Conservation (phyloP, 2,329 filamentous ascomycete genomes). For the Fusarium veterinarium region DNA sequence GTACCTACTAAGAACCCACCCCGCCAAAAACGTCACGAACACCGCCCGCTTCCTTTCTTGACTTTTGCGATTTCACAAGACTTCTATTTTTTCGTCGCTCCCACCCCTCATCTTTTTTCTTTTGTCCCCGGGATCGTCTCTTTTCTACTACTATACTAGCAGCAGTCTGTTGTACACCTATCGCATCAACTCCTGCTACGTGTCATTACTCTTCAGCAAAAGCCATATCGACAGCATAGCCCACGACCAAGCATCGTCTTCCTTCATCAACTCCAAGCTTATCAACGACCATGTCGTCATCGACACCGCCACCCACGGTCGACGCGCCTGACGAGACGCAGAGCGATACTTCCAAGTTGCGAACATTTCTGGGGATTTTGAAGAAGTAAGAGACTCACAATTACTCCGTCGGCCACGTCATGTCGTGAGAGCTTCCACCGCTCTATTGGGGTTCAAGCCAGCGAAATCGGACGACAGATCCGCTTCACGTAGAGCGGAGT, state of each 20-base stretch:
- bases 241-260: slow-evolving; percentile 15
- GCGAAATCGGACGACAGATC: slow-evolving; percentile 34
- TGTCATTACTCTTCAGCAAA: slow-evolving; percentile 2
- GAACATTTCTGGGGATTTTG: slow-evolving; percentile 87
- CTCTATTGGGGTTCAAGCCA: slow-evolving; percentile 13
- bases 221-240: slow-evolving; percentile 4
- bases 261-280: slow-evolving; percentile 14
- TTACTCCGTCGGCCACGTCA: background rate
- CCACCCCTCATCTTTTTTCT: slow-evolving; percentile 7
- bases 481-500: slow-evolving; percentile 25
- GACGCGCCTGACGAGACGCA: slow-evolving; percentile 58
- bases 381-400: slow-evolving; percentile 74
- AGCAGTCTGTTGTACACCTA: background rate
- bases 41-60: slow-evolving; percentile 38
- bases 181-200: slow-evolving; percentile 3
- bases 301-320: slow-evolving; percentile 48
- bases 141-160: background rate
- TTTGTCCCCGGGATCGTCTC: background rate
- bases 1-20: slow-evolving; percentile 20
- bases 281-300: slow-evolving; percentile 53
- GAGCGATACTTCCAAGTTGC: slow-evolving; percentile 89
- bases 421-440: slow-evolving; percentile 32
- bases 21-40: slow-evolving; percentile 44
- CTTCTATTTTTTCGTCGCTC: slow-evolving; percentile 13
- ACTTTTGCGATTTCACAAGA: slow-evolving; percentile 43